Conservation (phyloP, 2,329 filamentous ascomycete species). For the Stylonectria norvegica region DNA sequence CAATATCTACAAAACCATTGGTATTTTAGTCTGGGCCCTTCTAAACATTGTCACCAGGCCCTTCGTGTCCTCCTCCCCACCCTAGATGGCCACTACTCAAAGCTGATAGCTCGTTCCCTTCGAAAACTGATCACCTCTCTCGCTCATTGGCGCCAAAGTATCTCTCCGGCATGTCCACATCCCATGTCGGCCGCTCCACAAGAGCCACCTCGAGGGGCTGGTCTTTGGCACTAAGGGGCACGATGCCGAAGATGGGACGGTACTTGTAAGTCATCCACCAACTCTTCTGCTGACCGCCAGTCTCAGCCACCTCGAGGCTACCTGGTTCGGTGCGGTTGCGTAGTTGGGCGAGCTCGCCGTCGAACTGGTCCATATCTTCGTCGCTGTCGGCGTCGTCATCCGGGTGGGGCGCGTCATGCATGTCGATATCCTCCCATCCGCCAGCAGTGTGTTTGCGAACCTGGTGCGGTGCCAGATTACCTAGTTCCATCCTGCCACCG, state of each 20-base stretch:
- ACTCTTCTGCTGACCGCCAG: slow-evolving; percentile 32
- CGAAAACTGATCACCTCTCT: slow-evolving; percentile 35
- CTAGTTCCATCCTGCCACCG: slow-evolving; percentile 49
- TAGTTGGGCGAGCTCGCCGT: slow-evolving; percentile 35
- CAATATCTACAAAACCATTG: slow-evolving; percentile 11
- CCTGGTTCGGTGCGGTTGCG: slow-evolving; percentile 18
- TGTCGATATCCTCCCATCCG: slow-evolving; percentile 38
- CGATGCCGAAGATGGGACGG: slow-evolving; percentile 79
- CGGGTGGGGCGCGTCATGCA: slow-evolving; percentile 38
- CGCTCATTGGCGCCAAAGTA: slow-evolving; percentile 60
- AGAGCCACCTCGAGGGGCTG: slow-evolving; percentile 72
- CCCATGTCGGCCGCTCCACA: slow-evolving; percentile 82
- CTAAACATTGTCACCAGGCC: slow-evolving; percentile 6
- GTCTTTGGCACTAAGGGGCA: slow-evolving; percentile 41
- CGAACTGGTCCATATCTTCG: slow-evolving; percentile 33
- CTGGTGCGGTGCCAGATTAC: slow-evolving; percentile 43
- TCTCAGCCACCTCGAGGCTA: slow-evolving; percentile 18
- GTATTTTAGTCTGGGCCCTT: slow-evolving; percentile 8
- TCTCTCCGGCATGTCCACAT: slow-evolving; percentile 70
- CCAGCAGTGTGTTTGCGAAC: slow-evolving; percentile 40
- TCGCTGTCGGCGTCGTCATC: slow-evolving; percentile 38
- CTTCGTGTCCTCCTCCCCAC: slow-evolving; percentile 5
- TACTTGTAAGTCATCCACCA: slow-evolving; percentile 92
- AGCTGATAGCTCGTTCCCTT: neutral
- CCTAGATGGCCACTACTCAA: neutral